Base-by-base conservation (phyloP, 176 grass and related monocot species). In the Typha latifolia region DNA sequence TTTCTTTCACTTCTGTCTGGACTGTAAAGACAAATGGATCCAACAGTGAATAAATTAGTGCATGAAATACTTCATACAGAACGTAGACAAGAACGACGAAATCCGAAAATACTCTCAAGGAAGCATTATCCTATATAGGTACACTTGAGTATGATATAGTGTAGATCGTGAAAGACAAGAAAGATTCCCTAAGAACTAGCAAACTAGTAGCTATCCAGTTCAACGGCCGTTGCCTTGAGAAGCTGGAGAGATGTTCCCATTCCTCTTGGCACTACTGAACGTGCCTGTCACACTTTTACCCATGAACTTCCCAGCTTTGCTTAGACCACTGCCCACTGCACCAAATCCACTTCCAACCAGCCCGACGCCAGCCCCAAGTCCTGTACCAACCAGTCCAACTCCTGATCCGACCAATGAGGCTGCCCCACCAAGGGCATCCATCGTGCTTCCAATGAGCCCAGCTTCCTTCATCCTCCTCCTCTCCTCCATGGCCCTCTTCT, bases 281-380 rank as follows among this genome's bases (percentile, higher is more conserved):
- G 51, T 77, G 82, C 80, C 80, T 10, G 85, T 76, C 72, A 96
- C 69, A 14, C 78, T 81, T 79, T 65, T 87, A 29, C 88, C 83
- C 94, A 97, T 92, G 75, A 90, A 91, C 70, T 78, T 97, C 62
- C 93, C 85, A 18, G 93, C 93, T 86, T 88, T 92, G 77, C 72
- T 72, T 14, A 96, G 70, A 19, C 92, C 85, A 66, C 85, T 91
- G 64, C 85, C 75, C 0, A 97, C 88, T 3, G 81, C 93, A 10
- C 93, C 88, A 72, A 96, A 34, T 66, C 92, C 88, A 31, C 79
- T 86, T 49, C 74, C 72, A 4, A 96, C 87, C 61, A 91, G 55
- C 27, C 91, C 84, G 14, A 82, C 72, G 48, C 89, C 84, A 4
- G 77, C 79, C 22, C 55, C 87, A 68, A 96, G 27, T 66, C 91